A percentile compares a stretch with the other conserved stretches of the same genome.
Conservation (phyloP, 345 rosid genomes). For the Bruguiera sexangula region DNA sequence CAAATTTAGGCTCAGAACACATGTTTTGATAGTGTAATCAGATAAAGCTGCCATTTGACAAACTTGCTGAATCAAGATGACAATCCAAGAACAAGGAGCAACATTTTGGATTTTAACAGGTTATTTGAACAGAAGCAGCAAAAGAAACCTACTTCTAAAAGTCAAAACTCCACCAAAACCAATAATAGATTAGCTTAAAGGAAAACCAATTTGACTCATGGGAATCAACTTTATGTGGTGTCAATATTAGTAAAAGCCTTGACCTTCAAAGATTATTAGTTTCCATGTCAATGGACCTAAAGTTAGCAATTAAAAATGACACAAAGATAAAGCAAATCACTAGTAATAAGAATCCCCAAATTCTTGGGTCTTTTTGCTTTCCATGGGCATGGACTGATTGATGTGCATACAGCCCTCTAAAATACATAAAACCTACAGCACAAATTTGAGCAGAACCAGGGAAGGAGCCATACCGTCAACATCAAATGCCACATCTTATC, state of each 20-base stretch:
- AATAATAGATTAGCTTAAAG: not conserved
- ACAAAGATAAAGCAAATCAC: not conserved
- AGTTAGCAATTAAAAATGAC: not conserved
- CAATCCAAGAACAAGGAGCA: not conserved
- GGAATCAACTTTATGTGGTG: not conserved
- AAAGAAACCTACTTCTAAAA: too few relatives aligned
- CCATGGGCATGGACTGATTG: not conserved
- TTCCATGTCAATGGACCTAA: not conserved
- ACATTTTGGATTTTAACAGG: not conserved
- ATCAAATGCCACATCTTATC: constrained; percentile 59
- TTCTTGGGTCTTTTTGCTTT: not conserved
- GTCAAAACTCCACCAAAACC: too few relatives aligned
- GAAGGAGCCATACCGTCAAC: constrained; percentile 47
- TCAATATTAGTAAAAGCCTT: not conserved
- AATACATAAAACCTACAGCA: not conserved
- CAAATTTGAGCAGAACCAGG: constrained; percentile 1
- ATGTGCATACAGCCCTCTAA: not conserved
- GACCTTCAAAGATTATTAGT: not conserved
- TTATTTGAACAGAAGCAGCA: too few relatives aligned
- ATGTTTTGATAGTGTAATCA: not conserved
- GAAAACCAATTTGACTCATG: not conserved
- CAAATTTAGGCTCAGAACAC: not conserved
- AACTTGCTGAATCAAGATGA: not conserved
- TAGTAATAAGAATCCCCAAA: not conserved
- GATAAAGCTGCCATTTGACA: not conserved